These are phyloP conservation scores for Rhodotorula sp. DNA, from an alignment of 1,284 basidiomycete species.

Conservation along the genomic window DNA sequence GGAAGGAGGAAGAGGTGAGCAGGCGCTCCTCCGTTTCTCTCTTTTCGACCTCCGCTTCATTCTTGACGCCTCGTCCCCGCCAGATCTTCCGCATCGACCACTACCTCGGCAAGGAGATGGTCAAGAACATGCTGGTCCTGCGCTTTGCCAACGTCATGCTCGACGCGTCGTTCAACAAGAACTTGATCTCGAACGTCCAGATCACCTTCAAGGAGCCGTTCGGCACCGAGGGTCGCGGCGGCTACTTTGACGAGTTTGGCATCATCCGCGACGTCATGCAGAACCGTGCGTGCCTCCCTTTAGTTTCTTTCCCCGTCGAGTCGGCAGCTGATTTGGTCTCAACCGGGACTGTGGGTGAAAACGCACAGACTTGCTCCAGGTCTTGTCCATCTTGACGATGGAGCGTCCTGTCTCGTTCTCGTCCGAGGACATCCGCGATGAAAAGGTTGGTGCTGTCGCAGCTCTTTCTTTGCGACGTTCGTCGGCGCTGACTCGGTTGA, in stretches of 20 bases:
- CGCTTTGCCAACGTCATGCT: constrained; percentile 90
- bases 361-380: constrained; percentile 78
- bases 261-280: constrained; percentile 95
- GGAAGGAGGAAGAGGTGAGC: constrained; percentile 77
- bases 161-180: constrained; percentile 86
- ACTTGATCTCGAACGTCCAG: constrained; percentile 90
- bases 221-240: constrained; percentile 92
- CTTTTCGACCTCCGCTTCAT: background rate
- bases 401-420: constrained; percentile 96
- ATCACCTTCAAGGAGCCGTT: constrained; percentile 99
- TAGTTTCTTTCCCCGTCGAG: background rate
- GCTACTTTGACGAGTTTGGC: constrained; percentile 98
- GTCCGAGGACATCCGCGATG: constrained; percentile 92
- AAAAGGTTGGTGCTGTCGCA: constrained; percentile 65
- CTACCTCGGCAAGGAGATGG: constrained; percentile 98
- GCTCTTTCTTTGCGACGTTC: too few relatives aligned
- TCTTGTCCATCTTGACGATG: constrained; percentile 89
- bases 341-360: too few relatives aligned
- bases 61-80: background rate
- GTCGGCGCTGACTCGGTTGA: constrained; percentile 2
- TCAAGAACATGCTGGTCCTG: constrained; percentile 91
- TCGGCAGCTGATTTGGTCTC: background rate
- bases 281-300: constrained; percentile 70
- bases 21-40: too few relatives aligned
- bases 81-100: constrained; percentile 94